phyloP scores from a whole-genome alignment of 2,329 filamentous ascomycete genomes.

The Spiromastix sp. region DNA sequence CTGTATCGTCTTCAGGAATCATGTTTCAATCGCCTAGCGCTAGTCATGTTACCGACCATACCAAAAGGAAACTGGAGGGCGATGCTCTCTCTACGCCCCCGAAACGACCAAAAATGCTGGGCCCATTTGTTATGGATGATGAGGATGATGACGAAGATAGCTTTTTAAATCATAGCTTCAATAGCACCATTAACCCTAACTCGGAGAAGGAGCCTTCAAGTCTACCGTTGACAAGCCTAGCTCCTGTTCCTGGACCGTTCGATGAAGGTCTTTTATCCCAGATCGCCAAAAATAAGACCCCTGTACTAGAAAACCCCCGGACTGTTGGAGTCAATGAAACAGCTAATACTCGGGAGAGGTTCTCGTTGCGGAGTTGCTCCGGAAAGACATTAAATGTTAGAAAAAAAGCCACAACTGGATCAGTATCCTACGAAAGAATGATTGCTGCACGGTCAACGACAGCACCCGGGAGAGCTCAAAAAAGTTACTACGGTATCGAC shows the following conservation, averaged over 20 bases:
- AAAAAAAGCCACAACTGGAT: constrained; percentile 24
- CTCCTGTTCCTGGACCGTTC: background rate
- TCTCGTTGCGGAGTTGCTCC: constrained; percentile 36
- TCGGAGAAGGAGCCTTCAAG: background rate
- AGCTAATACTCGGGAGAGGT: constrained; percentile 7
- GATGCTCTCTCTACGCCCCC: constrained; percentile 15
- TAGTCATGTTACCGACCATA: constrained; percentile 14
- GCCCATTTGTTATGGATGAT: constrained; percentile 33
- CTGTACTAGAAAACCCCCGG: too few species aligned
- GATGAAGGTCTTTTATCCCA: background rate
- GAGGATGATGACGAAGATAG: constrained; percentile 26
- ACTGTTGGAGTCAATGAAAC: background rate
- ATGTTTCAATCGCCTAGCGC: too few species aligned
- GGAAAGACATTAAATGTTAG: constrained; percentile 38
- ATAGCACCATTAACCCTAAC: background rate
- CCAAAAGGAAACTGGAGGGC: constrained; percentile 30
- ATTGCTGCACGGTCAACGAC: constrained; percentile 43
- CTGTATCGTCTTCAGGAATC: too few species aligned
- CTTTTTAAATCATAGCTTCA: constrained; percentile 3
- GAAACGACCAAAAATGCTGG: constrained; percentile 32
- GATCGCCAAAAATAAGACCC: too few species aligned
- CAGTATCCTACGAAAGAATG: constrained; percentile 41
- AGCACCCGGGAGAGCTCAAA: constrained; percentile 43
- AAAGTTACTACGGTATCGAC: constrained; percentile 80
- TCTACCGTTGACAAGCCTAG: background rate